Evolutionary conservation across 192 early-diverging fungal species (phyloP).

Genomic region (Podila clonocystis): DNA sequence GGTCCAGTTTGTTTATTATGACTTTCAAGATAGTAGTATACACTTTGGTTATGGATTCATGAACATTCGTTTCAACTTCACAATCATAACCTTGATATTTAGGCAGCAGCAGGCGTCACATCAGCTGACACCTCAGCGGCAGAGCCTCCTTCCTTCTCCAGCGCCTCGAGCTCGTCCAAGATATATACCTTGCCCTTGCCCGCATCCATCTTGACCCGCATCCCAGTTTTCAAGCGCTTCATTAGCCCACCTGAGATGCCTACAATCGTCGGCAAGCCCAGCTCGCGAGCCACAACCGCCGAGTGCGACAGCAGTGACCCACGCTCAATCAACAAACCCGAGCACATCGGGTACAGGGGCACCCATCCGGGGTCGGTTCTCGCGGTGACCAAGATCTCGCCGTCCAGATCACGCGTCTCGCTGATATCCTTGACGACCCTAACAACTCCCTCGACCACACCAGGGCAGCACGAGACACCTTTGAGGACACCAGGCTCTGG

Average conservation of each 20-base stretch:
- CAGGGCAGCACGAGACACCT: conserved; percentile 50
- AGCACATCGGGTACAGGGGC: conserved; percentile 54
- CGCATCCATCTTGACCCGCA: conserved; percentile 51
- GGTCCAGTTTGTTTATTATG: no score
- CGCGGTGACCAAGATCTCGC: conserved; percentile 51
- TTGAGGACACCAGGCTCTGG: conserved; percentile 50
- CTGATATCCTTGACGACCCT: conserved; percentile 47
- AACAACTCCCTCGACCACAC: conserved; percentile 46
- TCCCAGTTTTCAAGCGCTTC: conserved; percentile 49
- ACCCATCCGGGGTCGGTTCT: conserved; percentile 55
- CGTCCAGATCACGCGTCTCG: conserved; percentile 34
- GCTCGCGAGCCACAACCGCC: conserved; percentile 55
- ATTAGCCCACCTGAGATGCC: conserved; percentile 53
- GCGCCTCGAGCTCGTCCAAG: conserved; percentile 43
- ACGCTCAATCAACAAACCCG: conserved; percentile 50
- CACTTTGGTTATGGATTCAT: no score
- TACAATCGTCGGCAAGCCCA: conserved; percentile 57
- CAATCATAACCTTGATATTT: background rate
- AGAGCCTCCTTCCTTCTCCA: conserved; percentile 29
- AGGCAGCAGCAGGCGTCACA: background rate
- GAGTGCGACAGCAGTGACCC: conserved; percentile 54
- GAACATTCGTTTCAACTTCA: no score
- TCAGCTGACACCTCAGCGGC: background rate
- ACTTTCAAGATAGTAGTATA: no score
- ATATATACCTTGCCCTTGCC: conserved; percentile 49